phyloP scores from a whole-genome alignment of 1,284 basidiomycete species.

The Malassezia arunalokei region DNA sequence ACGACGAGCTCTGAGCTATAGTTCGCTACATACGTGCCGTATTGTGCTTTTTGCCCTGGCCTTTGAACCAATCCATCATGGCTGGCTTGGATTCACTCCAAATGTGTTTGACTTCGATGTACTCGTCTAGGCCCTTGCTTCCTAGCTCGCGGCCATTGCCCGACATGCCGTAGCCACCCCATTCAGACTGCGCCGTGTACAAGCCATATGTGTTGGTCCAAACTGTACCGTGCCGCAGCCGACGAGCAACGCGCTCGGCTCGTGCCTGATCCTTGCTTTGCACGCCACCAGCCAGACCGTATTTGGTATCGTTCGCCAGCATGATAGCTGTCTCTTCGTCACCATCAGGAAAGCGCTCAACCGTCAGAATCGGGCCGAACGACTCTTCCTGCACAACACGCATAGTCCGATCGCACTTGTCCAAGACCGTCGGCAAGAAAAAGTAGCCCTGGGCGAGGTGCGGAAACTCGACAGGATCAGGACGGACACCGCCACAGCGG shows the following conservation, averaged over 20 bases:
- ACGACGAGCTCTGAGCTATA: constrained; percentile 33
- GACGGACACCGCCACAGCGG: constrained; percentile 32
- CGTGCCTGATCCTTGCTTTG: constrained; percentile 29
- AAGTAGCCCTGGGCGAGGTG: constrained; percentile 41
- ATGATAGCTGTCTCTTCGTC: constrained; percentile 38
- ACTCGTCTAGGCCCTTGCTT: constrained; percentile 40
- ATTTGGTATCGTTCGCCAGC: constrained; percentile 44
- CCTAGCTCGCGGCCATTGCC: constrained; percentile 45
- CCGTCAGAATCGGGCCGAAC: constrained; percentile 43
- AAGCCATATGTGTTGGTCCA: constrained; percentile 43
- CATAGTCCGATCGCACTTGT: constrained; percentile 43
- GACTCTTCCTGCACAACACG: constrained; percentile 44
- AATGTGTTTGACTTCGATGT: constrained; percentile 40
- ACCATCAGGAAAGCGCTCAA: constrained; percentile 40
- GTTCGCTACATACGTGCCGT: constrained; percentile 8
- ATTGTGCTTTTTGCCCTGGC: not conserved
- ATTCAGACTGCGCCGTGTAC: constrained; percentile 42
- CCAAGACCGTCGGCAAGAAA: constrained; percentile 43
- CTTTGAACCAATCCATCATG: constrained; percentile 39
- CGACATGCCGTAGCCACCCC: constrained; percentile 43
- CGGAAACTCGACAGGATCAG: constrained; percentile 27
- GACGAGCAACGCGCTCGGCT: constrained; percentile 33
- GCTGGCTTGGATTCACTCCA: constrained; percentile 36
- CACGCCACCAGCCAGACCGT: constrained; percentile 42
- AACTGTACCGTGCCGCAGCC: constrained; percentile 40